Conservation (phyloP, 108 stramenopile genomes). For the Nannochloropsis salina region DNA sequence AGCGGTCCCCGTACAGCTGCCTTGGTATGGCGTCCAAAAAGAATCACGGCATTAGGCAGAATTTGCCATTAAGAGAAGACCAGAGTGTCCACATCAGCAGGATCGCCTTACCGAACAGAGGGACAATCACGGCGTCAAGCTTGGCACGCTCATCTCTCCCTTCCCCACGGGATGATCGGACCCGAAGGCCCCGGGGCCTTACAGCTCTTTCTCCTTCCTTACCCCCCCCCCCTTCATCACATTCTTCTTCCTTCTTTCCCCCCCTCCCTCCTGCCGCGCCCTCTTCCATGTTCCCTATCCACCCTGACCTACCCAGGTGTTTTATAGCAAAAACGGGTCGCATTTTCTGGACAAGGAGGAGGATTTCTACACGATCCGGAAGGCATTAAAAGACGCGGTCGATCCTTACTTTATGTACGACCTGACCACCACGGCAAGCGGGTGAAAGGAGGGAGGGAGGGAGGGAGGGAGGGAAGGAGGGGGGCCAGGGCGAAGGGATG, state of each 20-base stretch:
- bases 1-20: too few species aligned
- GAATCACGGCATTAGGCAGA: too few species aligned
- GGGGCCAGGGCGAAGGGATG: neutral
- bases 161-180: neutral
- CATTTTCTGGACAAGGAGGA: neutral
- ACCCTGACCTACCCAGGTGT: neutral
- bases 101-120: too few species aligned
- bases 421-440: neutral
- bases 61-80: too few species aligned
- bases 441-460: neutral
- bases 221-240: neutral
- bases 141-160: neutral
- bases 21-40: too few species aligned
- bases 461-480: neutral
- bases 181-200: too few species aligned
- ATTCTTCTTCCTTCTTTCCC: neutral
- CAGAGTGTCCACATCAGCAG: too few species aligned
- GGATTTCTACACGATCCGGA: neutral
- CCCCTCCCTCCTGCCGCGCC: neutral
- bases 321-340: neutral
- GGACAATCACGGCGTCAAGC: too few species aligned
- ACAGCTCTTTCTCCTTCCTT: too few species aligned
- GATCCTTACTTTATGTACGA: neutral
- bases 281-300: neutral
- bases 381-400: neutral